Conservation (phyloP, 257 asterid genomes). For the Nicotiana sylvestris region DNA sequence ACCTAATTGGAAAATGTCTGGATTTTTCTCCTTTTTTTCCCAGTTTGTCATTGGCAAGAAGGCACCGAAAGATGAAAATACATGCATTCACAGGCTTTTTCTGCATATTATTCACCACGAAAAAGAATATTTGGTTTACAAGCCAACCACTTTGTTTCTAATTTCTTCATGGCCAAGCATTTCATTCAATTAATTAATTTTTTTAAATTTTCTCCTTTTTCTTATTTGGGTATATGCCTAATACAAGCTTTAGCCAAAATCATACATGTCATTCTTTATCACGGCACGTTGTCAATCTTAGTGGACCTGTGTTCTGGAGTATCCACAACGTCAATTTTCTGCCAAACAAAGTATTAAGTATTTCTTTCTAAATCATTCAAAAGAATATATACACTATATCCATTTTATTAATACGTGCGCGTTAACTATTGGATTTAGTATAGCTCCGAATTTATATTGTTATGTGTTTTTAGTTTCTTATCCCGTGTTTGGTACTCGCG, state of each 20-base stretch:
- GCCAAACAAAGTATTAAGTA: neutral
- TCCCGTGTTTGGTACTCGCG: too few relatives aligned
- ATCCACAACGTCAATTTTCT: neutral
- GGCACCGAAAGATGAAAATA: constrained; percentile 3
- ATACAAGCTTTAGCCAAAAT: neutral
- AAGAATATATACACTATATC: too few relatives aligned
- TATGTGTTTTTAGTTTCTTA: too few relatives aligned
- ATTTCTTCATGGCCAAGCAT: neutral
- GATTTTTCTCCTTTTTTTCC: neutral
- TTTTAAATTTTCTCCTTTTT: too few relatives aligned
- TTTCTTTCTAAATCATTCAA: too few relatives aligned
- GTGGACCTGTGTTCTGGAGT: too few relatives aligned
- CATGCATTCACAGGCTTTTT: neutral
- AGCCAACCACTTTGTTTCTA: neutral
- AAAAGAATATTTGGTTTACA: neutral
- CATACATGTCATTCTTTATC: too few relatives aligned
- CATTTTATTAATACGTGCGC: too few relatives aligned
- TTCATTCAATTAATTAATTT: neutral
- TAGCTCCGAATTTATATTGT: too few relatives aligned
- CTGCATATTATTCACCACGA: neutral
- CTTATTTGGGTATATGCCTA: neutral
- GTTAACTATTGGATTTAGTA: too few relatives aligned
- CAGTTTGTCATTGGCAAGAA: neutral
- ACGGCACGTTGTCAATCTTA: too few relatives aligned
- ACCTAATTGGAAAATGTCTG: neutral